phyloP scores from a whole-genome alignment of 352 stramenopile genomes.

The Blastocystis sp. region DNA sequence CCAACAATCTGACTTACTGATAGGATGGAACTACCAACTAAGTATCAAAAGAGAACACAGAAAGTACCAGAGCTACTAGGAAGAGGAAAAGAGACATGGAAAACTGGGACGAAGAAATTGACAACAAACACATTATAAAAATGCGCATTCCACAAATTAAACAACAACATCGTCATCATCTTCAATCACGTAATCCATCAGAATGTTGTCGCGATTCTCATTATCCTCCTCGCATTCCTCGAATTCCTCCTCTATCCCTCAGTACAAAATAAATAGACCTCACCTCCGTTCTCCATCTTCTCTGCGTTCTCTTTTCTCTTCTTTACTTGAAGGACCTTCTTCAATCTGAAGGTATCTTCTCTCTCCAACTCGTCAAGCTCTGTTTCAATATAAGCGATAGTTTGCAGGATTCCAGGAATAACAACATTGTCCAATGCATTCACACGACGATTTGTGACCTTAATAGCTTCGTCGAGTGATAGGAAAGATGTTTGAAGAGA shows the following conservation, averaged over 20 bases:
- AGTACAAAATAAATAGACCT: slow-evolving; percentile 71
- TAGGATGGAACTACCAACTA: too few species aligned
- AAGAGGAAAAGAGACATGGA: too few species aligned
- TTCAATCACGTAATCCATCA: slow-evolving; percentile 73
- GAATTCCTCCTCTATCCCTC: slow-evolving; percentile 29
- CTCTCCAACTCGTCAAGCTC: slow-evolving; percentile 97
- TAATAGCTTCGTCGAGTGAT: slow-evolving; percentile 94
- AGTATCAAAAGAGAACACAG: not conserved
- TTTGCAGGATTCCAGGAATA: slow-evolving; percentile 93
- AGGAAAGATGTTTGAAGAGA: slow-evolving; percentile 94
- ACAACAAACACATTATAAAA: slow-evolving; percentile 56
- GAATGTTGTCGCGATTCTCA: slow-evolving; percentile 75
- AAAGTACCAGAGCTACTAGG: too few species aligned
- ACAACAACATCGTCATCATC: slow-evolving; percentile 77
- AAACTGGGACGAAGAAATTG: slow-evolving; percentile 12
- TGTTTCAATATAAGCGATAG: slow-evolving; percentile 92
- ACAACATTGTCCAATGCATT: slow-evolving; percentile 99
- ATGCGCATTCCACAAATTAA: slow-evolving; percentile 67
- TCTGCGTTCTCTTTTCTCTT: slow-evolving; percentile 85
- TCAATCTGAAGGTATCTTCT: slow-evolving; percentile 90
- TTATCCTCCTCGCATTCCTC: slow-evolving; percentile 68
- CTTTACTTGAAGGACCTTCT: slow-evolving; percentile 92
- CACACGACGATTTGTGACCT: slow-evolving; percentile 96
- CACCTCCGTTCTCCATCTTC: slow-evolving; percentile 71
- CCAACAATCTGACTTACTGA: too few species aligned